Evolutionary conservation across 2,329 filamentous ascomycete species (phyloP).

Genomic region (Aspergillus novofumigatus): DNA sequence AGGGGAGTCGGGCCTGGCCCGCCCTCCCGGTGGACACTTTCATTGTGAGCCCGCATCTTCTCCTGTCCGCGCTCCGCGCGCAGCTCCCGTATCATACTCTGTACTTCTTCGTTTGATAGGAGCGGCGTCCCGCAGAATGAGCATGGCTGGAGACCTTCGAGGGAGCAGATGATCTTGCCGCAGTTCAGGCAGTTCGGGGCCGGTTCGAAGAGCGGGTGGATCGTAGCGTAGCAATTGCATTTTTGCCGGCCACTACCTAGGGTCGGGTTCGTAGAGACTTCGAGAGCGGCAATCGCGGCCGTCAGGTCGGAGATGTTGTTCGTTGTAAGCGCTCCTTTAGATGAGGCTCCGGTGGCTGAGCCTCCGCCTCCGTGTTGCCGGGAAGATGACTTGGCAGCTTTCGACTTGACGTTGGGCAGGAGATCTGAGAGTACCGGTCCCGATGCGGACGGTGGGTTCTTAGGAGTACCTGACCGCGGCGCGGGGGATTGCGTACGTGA

Average conservation of each 20-base stretch:
- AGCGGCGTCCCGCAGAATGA: conserved; percentile 80
- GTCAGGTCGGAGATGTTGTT: conserved; percentile 56
- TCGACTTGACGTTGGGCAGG: conserved; percentile 55
- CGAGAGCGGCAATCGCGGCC: conserved; percentile 80
- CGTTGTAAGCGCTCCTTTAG: conserved; percentile 48
- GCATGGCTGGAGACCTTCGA: conserved; percentile 89
- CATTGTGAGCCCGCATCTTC: conserved; percentile 76
- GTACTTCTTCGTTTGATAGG: conserved; percentile 67
- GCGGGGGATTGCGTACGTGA: conserved; percentile 42
- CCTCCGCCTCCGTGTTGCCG: conserved; percentile 60
- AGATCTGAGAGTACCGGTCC: conserved; percentile 80
- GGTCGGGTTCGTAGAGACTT: conserved; percentile 85
- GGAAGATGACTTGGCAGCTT: conserved; percentile 62
- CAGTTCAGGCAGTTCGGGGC: conserved; percentile 90
- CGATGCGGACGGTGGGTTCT: conserved; percentile 63
- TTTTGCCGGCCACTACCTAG: conserved; percentile 60
- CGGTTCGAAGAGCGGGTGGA: conserved; percentile 83
- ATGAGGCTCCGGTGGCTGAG: conserved; percentile 63
- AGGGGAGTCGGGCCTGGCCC: conserved; percentile 25
- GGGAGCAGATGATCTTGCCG: conserved; percentile 91
- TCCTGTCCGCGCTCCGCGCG: conserved; percentile 82
- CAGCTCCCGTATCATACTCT: conserved; percentile 79
- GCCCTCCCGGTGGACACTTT: conserved; percentile 34
- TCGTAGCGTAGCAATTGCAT: conserved; percentile 83
- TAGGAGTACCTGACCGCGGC: conserved; percentile 15